A percentile compares a stretch with the other conserved stretches of the same genome.
phyloP scores from a whole-genome alignment of 495 filamentous ascomycete genomes.

The Neurospora intermedia region DNA sequence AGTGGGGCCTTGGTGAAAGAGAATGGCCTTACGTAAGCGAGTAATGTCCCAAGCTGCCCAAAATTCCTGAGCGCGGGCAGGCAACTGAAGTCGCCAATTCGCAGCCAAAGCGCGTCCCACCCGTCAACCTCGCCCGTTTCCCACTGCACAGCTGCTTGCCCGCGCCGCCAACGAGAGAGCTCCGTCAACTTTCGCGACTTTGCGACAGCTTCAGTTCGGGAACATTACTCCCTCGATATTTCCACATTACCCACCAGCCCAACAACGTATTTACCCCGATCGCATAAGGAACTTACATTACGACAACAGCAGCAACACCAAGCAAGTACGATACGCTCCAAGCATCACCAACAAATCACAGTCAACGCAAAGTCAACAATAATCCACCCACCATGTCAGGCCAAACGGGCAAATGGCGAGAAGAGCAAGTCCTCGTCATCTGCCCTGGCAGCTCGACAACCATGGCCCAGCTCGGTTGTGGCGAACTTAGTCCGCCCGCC shows the following conservation, averaged over 20 bases:
- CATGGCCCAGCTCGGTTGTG: slow-evolving; percentile 84
- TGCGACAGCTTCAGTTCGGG: background rate
- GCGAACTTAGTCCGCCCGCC: slow-evolving; percentile 80
- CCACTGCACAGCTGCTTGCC: background rate
- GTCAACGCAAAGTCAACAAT: background rate
- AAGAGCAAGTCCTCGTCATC: slow-evolving; percentile 59
- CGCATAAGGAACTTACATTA: background rate
- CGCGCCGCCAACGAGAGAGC: background rate
- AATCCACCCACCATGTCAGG: slow-evolving; percentile 26
- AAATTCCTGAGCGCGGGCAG: background rate
- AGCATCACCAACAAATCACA: background rate
- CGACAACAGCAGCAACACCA: background rate
- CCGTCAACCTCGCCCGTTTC: background rate
- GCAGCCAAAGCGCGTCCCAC: slow-evolving; percentile 1
- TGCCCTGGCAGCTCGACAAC: slow-evolving; percentile 90
- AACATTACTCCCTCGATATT: background rate
- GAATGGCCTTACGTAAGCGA: background rate
- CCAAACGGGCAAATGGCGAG: slow-evolving; percentile 40
- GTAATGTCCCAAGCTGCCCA: background rate
- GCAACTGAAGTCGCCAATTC: background rate
- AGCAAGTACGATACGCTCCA: background rate
- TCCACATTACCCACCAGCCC: background rate
- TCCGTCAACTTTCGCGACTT: background rate
- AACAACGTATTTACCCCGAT: background rate
- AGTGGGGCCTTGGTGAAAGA: background rate